Conservation (phyloP, 208 protist species). For the Trichomonas gallinae region DNA sequence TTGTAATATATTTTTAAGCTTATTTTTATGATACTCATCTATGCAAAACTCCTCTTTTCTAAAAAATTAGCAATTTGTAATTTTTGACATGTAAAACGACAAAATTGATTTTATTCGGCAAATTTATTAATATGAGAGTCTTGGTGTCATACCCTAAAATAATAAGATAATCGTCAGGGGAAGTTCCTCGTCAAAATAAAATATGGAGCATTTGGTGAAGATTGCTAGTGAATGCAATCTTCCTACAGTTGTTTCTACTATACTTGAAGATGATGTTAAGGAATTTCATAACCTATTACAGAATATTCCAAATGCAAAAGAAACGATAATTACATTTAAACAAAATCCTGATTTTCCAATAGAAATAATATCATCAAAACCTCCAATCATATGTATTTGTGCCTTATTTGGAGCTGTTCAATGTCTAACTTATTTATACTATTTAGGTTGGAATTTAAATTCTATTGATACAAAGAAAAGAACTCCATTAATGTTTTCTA, state of each 20-base stretch:
- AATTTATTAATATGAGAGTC: too few species aligned
- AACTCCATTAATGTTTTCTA: background rate
- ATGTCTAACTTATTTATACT: background rate
- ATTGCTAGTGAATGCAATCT: background rate
- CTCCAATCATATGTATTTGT: background rate
- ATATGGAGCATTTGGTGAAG: background rate
- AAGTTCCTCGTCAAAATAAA: background rate
- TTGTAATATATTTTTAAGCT: too few species aligned
- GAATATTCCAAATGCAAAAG: background rate
- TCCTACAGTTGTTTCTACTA: background rate
- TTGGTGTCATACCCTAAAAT: too few species aligned
- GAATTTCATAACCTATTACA: background rate
- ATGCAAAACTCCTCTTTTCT: too few species aligned
- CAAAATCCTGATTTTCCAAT: background rate
- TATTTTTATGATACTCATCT: too few species aligned
- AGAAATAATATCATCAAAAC: background rate
- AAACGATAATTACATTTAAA: background rate
- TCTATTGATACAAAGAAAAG: background rate
- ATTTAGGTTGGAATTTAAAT: background rate
- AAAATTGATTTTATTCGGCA: too few species aligned
- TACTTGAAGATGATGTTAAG: background rate
- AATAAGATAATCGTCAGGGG: background rate
- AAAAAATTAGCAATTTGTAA: too few species aligned
- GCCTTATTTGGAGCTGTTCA: background rate
- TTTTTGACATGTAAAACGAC: too few species aligned